phyloP scores from a whole-genome alignment of 495 filamentous ascomycete genomes.

The Copromyces sp. region DNA sequence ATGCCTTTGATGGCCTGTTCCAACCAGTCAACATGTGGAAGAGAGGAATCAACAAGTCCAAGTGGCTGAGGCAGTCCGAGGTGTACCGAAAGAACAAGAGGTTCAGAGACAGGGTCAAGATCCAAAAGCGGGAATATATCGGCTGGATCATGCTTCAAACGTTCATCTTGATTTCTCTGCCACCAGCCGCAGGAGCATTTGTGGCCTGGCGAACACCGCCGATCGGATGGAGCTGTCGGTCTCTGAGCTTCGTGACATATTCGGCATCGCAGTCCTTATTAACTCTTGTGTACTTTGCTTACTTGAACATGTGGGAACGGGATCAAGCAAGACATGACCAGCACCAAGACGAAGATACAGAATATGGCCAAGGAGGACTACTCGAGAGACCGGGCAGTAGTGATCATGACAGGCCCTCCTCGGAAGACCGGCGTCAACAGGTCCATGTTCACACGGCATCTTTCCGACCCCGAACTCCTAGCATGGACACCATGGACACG shows the following conservation, averaged over 20 bases:
- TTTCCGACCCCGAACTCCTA: neutral
- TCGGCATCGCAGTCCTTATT: slow-evolving; percentile 27
- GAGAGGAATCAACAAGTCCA: slow-evolving; percentile 1
- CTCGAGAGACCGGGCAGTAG: neutral
- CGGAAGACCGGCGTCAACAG: neutral
- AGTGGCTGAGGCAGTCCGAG: neutral
- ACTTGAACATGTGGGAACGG: neutral
- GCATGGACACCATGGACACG: neutral
- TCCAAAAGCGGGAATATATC: neutral
- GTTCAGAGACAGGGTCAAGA: neutral
- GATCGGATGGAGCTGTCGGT: slow-evolving; percentile 32
- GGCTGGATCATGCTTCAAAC: neutral
- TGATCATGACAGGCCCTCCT: neutral
- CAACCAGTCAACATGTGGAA: slow-evolving; percentile 5
- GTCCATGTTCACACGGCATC: neutral
- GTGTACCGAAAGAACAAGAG: neutral
- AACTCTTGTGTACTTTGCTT: slow-evolving; percentile 20
- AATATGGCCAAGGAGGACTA: neutral
- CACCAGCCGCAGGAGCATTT: neutral
- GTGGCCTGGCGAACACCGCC: slow-evolving; percentile 32
- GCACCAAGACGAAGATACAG: neutral
- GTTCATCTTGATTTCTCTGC: slow-evolving; percentile 23
- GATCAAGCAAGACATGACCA: neutral
- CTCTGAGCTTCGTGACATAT: slow-evolving; percentile 33
- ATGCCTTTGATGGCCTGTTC: neutral